phyloP scores from a whole-genome alignment of 495 filamentous ascomycete genomes.

The Choiromyces venosus region DNA sequence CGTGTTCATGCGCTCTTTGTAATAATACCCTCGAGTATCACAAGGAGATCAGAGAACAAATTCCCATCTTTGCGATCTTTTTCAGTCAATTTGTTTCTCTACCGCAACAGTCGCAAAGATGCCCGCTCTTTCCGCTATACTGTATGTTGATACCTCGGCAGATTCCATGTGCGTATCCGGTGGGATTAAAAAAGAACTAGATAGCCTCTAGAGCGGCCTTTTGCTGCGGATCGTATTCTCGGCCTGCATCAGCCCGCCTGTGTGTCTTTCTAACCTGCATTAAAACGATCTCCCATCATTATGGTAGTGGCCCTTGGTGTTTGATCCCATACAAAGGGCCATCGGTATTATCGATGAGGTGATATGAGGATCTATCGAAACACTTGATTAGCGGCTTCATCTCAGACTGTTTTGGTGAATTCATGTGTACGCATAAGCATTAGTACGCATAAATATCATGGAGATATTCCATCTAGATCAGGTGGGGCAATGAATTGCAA shows the following conservation, averaged over 20 bases:
- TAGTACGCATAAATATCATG: background rate
- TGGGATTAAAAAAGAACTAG: background rate
- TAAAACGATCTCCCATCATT: background rate
- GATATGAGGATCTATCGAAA: background rate
- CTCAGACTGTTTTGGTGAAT: background rate
- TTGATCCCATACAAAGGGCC: background rate
- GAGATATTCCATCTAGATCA: background rate
- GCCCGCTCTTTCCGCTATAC: background rate
- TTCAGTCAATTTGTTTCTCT: background rate
- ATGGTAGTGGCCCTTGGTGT: background rate
- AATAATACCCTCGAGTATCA: background rate
- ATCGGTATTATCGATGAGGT: background rate
- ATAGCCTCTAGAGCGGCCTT: background rate
- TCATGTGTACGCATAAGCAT: background rate
- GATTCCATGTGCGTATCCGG: background rate
- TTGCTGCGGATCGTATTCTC: background rate
- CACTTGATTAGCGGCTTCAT: background rate
- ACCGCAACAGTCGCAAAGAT: background rate
- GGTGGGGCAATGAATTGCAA: background rate
- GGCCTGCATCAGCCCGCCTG: background rate
- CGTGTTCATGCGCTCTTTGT: background rate
- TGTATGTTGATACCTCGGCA: background rate
- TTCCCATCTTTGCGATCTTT: background rate
- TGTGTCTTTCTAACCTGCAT: background rate
- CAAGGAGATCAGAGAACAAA: background rate